phyloP scores from a whole-genome alignment of 352 stramenopile genomes.

The Blastocystis hominis region DNA sequence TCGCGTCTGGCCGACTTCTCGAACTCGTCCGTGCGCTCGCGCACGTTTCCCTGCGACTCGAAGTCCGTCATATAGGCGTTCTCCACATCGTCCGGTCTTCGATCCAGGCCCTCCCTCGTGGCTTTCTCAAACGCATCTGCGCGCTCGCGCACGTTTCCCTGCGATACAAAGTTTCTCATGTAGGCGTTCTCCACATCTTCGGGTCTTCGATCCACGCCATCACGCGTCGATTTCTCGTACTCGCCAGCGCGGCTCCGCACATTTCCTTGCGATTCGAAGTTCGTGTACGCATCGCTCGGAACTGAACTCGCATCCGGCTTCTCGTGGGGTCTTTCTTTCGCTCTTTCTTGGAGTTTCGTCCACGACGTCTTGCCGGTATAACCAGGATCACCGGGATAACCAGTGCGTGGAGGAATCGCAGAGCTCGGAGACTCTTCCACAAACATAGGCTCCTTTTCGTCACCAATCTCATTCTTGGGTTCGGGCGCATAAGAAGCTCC shows the following conservation, averaged over 20 bases:
- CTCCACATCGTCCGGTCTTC: not conserved
- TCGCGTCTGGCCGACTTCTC: not conserved
- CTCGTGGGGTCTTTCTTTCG: not conserved
- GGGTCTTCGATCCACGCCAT: no score
- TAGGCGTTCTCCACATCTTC: not conserved
- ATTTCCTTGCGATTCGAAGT: not conserved
- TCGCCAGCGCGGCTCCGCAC: not conserved
- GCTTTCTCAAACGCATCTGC: not conserved
- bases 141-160: not conserved
- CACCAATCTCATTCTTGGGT: no score
- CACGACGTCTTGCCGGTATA: not conserved
- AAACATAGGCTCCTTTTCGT: no score
- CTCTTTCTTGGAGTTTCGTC: not conserved
- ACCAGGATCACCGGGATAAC: not conserved
- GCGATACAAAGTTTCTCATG: not conserved
- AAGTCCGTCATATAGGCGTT: not conserved
- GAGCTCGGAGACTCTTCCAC: no score
- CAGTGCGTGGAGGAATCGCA: not conserved
- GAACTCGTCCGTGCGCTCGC: not conserved
- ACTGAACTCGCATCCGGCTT: not conserved
- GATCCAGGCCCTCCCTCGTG: not conserved
- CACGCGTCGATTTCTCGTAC: not conserved
- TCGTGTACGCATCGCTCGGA: no score
- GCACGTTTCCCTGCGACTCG: not conserved
- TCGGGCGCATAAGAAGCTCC: not conserved